Base-by-base conservation (phyloP, 1,284 basidiomycete species). In the Schizophyllum amplum region DNA sequence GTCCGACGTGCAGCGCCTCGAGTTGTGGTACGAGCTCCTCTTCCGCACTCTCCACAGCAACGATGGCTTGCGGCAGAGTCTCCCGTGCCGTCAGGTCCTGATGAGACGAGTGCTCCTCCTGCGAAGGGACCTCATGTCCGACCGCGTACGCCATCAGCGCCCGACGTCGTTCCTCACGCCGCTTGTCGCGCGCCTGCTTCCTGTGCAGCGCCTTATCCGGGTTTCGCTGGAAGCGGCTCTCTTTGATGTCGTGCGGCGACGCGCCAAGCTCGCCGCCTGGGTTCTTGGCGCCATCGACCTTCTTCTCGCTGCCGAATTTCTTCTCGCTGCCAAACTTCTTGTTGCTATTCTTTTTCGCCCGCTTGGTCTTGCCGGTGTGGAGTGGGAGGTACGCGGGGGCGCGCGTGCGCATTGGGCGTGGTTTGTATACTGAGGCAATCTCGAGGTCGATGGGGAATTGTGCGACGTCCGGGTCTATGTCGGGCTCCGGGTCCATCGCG, bases 401-500 rank as follows among this genome's bases (percentile, higher is more conserved):
- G 4, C 79, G 79, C 17, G 75, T 74, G 57, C 79, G 82, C 60
- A 79, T 69, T 1, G 86, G 84, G 2, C 84, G 79, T 2, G 86
- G 86, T 63, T 88, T 88, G 71, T 81, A 87, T 4, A 89, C 86
- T 1, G 81, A 75, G 1, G 79, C 71, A 52, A 88, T 88, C 64
- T 86, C 84, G 57, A 90, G 76, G 64, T 82, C 80, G 55, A 83
- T 68, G 13, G 73, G 67, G 57, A 77, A 69, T 50, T 47, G 68
- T 55, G 46, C 61, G 13, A 27, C 64, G 26, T 51, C 53, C 22
- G 55, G 55, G 25, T 62, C 58, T n/a, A 59, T 51, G 23, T 61
- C 65, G 2, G 65, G 53, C 53, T 72, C 69, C 26, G 70, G 68
- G 63, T 82, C 80, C 76, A 82, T 77, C 7, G 76, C 67, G 64